Evolutionary conservation across 305 asterid genomes (phyloP).

Genomic region (Fraxinus paxiana): DNA sequence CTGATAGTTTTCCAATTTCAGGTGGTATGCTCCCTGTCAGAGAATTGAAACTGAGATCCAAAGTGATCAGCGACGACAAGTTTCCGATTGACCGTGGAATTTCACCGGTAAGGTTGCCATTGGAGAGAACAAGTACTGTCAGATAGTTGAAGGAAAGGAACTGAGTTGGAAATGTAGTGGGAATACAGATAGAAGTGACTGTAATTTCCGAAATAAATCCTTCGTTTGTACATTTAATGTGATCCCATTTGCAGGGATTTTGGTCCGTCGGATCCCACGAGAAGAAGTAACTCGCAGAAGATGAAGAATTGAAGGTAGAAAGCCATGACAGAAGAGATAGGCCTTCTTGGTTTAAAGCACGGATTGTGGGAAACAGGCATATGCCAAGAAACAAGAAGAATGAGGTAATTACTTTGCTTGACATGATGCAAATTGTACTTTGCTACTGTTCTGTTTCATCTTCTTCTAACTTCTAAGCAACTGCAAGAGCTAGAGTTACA

Average conservation of each 20-base stretch:
- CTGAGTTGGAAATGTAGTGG: constrained; percentile 47
- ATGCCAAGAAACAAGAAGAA: constrained; percentile 34
- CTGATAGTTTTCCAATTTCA: constrained; percentile 46
- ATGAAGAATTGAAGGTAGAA: constrained; percentile 52
- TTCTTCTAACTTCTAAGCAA: constrained; percentile 21
- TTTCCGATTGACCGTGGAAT: constrained; percentile 51
- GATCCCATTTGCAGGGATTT: constrained; percentile 67
- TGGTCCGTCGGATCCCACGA: constrained; percentile 48
- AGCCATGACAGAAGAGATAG: constrained; percentile 60
- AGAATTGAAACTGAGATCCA: constrained; percentile 64
- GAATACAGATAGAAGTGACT: constrained; percentile 44
- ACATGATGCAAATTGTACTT: constrained; percentile 42
- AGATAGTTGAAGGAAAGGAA: constrained; percentile 49
- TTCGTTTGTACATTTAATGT: constrained; percentile 43
- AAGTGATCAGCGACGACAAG: constrained; percentile 36
- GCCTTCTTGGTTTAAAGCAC: constrained; percentile 59
- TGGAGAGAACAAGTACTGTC: constrained; percentile 39
- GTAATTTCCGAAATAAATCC: constrained; percentile 45
- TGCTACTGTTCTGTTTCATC: constrained; percentile 25
- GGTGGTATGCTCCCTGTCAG: constrained; percentile 50
- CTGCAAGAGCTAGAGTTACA: constrained; percentile 14
- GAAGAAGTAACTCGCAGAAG: constrained; percentile 43
- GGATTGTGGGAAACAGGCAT: constrained; percentile 34
- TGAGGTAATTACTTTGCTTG: constrained; percentile 34
- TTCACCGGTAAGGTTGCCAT: constrained; percentile 50